These are phyloP conservation scores for Gracilaria gracilis DNA, from an alignment of 23 red algal genomes.

Conservation along the genomic window DNA sequence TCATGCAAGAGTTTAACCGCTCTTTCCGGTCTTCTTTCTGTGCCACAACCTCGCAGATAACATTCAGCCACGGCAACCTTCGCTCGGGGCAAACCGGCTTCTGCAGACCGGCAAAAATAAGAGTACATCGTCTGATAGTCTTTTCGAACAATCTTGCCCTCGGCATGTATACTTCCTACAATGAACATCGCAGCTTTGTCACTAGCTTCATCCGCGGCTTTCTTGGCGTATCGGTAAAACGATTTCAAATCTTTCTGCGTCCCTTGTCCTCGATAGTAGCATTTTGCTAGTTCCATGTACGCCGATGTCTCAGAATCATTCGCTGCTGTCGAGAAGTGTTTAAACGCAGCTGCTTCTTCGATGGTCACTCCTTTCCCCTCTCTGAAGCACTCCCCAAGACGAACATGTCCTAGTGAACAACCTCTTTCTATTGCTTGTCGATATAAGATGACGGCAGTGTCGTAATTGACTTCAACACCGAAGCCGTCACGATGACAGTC, in stretches of 20 bases:
- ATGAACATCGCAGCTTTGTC: constrained; percentile 49
- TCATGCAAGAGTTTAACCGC: constrained; percentile 16
- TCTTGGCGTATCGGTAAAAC: constrained; percentile 19
- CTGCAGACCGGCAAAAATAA: constrained; percentile 39
- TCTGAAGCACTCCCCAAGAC: constrained; percentile 49
- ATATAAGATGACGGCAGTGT: constrained; percentile 31
- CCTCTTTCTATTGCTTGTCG: constrained; percentile 33
- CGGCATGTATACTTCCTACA: constrained; percentile 24
- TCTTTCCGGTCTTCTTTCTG: neutral
- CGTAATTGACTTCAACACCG: constrained; percentile 38
- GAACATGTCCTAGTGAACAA: constrained; percentile 20
- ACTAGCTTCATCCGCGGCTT: constrained; percentile 41
- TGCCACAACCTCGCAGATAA: constrained; percentile 15
- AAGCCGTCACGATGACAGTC: constrained; percentile 51
- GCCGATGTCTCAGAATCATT: constrained; percentile 23
- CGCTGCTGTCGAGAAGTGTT: constrained; percentile 25
- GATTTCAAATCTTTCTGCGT: neutral
- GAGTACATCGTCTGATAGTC: neutral
- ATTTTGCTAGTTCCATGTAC: constrained; percentile 43
- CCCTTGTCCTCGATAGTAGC: constrained; percentile 49
- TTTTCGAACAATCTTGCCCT: constrained; percentile 48
- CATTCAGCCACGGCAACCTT: constrained; percentile 60
- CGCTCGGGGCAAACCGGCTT: constrained; percentile 14
- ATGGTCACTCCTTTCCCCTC: constrained; percentile 28
- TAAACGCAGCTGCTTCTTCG: constrained; percentile 40